Percentiles rank a stretch among this genome's conserved stretches.
Evolutionary conservation across 495 filamentous ascomycete genomes (phyloP).

Genomic region (Neurospora cerealis): DNA sequence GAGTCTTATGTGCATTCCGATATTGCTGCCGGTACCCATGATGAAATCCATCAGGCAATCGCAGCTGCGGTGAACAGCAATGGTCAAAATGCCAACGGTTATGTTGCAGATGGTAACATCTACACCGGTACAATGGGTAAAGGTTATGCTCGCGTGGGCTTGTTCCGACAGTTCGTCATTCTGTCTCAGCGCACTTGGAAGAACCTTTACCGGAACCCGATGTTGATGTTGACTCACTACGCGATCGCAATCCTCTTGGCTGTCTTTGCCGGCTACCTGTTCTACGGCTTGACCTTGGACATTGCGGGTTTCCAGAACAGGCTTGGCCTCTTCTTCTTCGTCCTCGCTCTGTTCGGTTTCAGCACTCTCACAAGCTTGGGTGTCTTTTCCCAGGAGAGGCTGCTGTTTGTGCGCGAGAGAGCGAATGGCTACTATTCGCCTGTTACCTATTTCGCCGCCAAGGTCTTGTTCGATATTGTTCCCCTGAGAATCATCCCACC

Average conservation of each 20-base stretch:
- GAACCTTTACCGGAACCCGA: slow-evolving; percentile 94
- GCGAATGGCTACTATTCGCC: slow-evolving; percentile 98
- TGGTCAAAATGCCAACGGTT: slow-evolving; percentile 52
- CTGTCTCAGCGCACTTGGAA: slow-evolving; percentile 88
- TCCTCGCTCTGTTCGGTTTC: slow-evolving; percentile 92
- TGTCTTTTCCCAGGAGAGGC: slow-evolving; percentile 85
- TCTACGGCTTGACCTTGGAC: slow-evolving; percentile 91
- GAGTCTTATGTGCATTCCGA: slow-evolving; percentile 65
- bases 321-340: slow-evolving; percentile 96
- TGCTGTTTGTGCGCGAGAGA: slow-evolving; percentile 86
- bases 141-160: slow-evolving; percentile 73
- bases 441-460: slow-evolving; percentile 90
- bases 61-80: slow-evolving; percentile 52
- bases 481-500: slow-evolving; percentile 89
- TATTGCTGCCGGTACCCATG: slow-evolving; percentile 64
- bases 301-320: slow-evolving; percentile 97
- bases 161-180: slow-evolving; percentile 73
- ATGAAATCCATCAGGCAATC: slow-evolving; percentile 67
- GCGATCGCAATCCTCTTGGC: slow-evolving; percentile 95
- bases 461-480: slow-evolving; percentile 91
- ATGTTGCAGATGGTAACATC: slow-evolving; percentile 35
- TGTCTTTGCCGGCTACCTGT: slow-evolving; percentile 87
- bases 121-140: slow-evolving; percentile 49
- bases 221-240: slow-evolving; percentile 98
- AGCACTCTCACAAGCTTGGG: slow-evolving; percentile 88